Evolutionary conservation across 495 filamentous ascomycete genomes (phyloP), one percentile per base, ranked within the genome.

Genomic region (Trichoderma gamsii): DNA sequence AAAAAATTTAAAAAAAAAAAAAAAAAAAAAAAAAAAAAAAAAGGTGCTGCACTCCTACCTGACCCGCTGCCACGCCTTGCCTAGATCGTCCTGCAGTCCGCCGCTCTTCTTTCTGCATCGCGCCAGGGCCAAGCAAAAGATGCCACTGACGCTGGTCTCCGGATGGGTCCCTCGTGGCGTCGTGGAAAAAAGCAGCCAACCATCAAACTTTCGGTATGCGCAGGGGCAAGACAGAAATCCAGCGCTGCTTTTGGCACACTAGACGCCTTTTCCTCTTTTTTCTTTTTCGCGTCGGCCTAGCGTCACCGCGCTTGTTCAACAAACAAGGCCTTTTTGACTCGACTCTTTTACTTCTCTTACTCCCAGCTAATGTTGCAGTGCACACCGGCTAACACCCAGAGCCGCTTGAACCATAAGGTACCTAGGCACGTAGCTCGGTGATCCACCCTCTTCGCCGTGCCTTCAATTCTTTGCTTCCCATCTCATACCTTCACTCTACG

Each of bases 201-300:
- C 63, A 44, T 65, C 32, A 44, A 12, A 43, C 25, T 44, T 43
- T 65, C 23, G 63, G 56, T 5, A 18, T 32, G 23, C 56, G 56
- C 56, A 65, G 35, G 63, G 63, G 35, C 12, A 41, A 43, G 18
- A 41, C 1, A 11, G 41, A 65, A 65, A 65, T 65, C 63, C 32
- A 29, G 63, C 23, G 63, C 63, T 65, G 63, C 63, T 65, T 65
- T 65, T 65, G 63, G 41, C 63, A 65, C 63, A 29, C 29, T 4
- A 29, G 29, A 29, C 29, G 29, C 29, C 29, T 29, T 29, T 29
- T 29, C 4, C 4, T 2, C 44, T 6, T 29, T 6, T 41, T 21
- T 6, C 21, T 21, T 13, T 65, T 21, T 64, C 61, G 63, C 41
- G n/a, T 41, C 1, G 32, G 27, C 12, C 35, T 44, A 65, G 32